Percentiles rank a stretch among this genome's conserved stretches.
Conservation (phyloP, 768 basidiomycete species). For the Tephrocybe sp. region DNA sequence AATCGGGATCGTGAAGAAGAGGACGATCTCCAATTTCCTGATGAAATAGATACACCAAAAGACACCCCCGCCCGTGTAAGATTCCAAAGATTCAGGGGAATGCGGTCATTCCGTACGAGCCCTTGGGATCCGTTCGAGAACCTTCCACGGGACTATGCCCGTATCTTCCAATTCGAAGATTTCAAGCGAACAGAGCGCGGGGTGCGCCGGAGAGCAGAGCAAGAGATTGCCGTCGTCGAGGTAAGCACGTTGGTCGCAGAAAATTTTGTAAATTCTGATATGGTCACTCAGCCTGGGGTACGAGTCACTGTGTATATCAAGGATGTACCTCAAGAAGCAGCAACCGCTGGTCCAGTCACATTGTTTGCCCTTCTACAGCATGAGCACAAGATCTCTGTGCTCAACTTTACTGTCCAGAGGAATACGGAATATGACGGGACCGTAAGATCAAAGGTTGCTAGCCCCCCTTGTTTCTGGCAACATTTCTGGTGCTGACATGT, state of each 20-base stretch:
- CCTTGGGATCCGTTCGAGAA: constrained; percentile 99
- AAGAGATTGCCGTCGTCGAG: constrained; percentile 58
- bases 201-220: constrained; percentile 63
- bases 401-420: constrained; percentile 90
- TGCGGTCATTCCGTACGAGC: constrained; percentile 91
- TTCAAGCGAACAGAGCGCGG: constrained; percentile 81
- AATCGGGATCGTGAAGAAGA: constrained; percentile 71
- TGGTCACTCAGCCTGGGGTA: constrained; percentile 61
- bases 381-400: constrained; percentile 92
- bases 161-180: constrained; percentile 96
- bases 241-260: constrained; percentile 38
- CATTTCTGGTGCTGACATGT: constrained; percentile 7
- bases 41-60: constrained; percentile 93
- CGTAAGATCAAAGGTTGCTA: constrained; percentile 82
- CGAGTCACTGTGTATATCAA: constrained; percentile 77
- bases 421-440: constrained; percentile 92
- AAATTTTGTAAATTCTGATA: not conserved
- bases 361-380: constrained; percentile 87
- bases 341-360: constrained; percentile 48
- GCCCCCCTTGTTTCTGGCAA: not conserved
- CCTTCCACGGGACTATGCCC: constrained; percentile 87
- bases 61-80: constrained; percentile 76
- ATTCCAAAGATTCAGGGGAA: constrained; percentile 89
- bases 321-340: constrained; percentile 67
- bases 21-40: constrained; percentile 86